Evolutionary conservation across 331 rosid genomes (phyloP).

Genomic region (Quercus phellos): DNA sequence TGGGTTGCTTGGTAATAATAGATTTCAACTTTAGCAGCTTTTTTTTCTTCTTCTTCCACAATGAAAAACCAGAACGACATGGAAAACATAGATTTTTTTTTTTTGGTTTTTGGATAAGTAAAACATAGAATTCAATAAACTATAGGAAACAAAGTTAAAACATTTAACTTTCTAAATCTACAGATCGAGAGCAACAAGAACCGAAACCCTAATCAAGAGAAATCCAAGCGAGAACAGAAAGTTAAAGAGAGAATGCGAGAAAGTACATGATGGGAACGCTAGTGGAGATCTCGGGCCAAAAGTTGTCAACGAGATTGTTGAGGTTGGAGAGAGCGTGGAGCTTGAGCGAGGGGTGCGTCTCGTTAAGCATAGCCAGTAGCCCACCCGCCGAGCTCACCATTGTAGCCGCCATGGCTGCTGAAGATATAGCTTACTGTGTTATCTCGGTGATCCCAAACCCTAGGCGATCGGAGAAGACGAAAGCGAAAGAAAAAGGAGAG

Average conservation of each 20-base stretch:
- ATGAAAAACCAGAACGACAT: conserved; percentile 1
- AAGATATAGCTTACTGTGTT: conserved; percentile 21
- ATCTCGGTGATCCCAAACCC: conserved; percentile 45
- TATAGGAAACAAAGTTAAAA: too few relatives aligned
- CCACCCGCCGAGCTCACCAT: conserved; percentile 92
- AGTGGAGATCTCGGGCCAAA: conserved; percentile 99
- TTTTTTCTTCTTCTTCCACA: neutral
- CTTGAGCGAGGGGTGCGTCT: conserved; percentile 74
- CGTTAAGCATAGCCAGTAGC: conserved; percentile 91
- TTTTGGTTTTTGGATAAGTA: too few relatives aligned
- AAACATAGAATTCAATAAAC: neutral
- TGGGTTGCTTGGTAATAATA: neutral
- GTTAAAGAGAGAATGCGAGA: conserved; percentile 8
- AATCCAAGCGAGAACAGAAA: neutral
- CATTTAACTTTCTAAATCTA: neutral
- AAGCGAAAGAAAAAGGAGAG: neutral
- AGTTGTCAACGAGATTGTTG: conserved; percentile 77
- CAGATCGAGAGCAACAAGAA: conserved; percentile 4
- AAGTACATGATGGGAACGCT: conserved; percentile 80
- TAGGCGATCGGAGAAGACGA: conserved; percentile 1
- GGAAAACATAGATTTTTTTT: neutral
- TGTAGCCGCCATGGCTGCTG: conserved; percentile 53
- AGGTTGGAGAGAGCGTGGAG: conserved; percentile 87
- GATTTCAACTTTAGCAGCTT: neutral
- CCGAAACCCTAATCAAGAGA: conserved; percentile 25